Conservation (phyloP, 2,329 filamentous ascomycete species). For the Blastomyces parvus region DNA sequence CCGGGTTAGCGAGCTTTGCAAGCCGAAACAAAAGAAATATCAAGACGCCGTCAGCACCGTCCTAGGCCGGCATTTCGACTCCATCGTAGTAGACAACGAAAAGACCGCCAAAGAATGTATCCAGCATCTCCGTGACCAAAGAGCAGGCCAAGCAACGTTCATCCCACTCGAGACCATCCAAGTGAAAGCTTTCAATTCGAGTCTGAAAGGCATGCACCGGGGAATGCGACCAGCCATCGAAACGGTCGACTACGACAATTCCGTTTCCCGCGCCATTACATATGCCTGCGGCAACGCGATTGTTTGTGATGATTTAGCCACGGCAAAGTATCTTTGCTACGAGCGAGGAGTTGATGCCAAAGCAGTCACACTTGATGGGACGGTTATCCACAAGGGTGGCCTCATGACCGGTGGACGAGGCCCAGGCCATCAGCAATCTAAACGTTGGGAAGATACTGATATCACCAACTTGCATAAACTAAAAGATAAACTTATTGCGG, state of each 20-base stretch:
- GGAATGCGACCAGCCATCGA: slow-evolving; percentile 84
- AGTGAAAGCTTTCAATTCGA: slow-evolving; percentile 80
- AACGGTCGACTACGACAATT: slow-evolving; percentile 84
- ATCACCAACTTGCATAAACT: slow-evolving; percentile 73
- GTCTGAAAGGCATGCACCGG: slow-evolving; percentile 77
- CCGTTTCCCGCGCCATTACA: slow-evolving; percentile 81
- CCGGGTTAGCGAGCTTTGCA: slow-evolving; percentile 81
- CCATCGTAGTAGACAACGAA: slow-evolving; percentile 88
- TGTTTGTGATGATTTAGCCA: slow-evolving; percentile 77
- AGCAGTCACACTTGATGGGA: slow-evolving; percentile 89
- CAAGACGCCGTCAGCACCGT: slow-evolving; percentile 88
- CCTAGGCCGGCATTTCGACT: slow-evolving; percentile 85
- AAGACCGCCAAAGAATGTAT: slow-evolving; percentile 92
- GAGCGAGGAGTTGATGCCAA: slow-evolving; percentile 78
- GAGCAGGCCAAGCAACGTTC: slow-evolving; percentile 80
- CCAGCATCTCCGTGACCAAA: slow-evolving; percentile 83
- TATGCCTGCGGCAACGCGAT: slow-evolving; percentile 93
- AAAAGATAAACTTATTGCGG: slow-evolving; percentile 63
- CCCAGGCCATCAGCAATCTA: slow-evolving; percentile 62
- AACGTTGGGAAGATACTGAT: slow-evolving; percentile 81
- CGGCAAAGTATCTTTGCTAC: slow-evolving; percentile 85
- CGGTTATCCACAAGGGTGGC: slow-evolving; percentile 90
- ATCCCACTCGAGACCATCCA: slow-evolving; percentile 97
- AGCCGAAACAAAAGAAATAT: slow-evolving; percentile 94
- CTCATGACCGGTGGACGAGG: slow-evolving; percentile 93